Evolutionary conservation across 352 stramenopile genomes (phyloP).

Genomic region (Plasmopara viticola): DNA sequence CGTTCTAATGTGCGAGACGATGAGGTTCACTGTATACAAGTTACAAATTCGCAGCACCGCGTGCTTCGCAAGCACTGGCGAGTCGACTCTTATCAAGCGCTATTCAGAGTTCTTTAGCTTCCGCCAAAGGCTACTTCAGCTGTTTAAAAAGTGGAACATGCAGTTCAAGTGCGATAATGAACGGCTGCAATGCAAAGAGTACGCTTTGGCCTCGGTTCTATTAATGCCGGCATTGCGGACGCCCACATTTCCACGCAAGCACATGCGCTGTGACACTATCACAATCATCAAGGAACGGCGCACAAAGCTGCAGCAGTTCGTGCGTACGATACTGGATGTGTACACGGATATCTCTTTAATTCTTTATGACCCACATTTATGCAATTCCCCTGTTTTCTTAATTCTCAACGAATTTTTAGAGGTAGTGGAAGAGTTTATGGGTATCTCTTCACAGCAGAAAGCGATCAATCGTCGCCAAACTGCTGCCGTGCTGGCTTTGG

Average conservation of each 20-base stretch:
- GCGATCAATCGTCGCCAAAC: constrained; percentile 42
- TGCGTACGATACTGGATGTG: constrained; percentile 43
- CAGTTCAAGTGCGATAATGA: constrained; percentile 21
- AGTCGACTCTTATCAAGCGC: constrained; percentile 52
- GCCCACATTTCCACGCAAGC: constrained; percentile 46
- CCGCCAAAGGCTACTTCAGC: constrained; percentile 37
- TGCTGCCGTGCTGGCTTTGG: constrained; percentile 41
- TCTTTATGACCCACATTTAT: constrained; percentile 26
- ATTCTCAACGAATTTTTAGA: constrained; percentile 30
- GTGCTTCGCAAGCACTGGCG: constrained; percentile 18
- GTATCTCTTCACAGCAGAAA: constrained; percentile 44
- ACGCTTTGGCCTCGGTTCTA: constrained; percentile 33
- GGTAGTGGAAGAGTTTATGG: constrained; percentile 42
- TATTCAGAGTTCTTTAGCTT: constrained; percentile 67
- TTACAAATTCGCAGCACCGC: constrained; percentile 45
- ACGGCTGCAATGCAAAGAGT: constrained; percentile 33
- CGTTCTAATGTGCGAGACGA: constrained; percentile 27
- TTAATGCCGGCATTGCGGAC: constrained; percentile 38
- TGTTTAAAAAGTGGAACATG: constrained; percentile 41
- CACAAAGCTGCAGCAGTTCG: constrained; percentile 41
- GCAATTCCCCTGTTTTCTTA: constrained; percentile 12
- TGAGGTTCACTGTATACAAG: constrained; percentile 62
- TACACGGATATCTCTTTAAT: constrained; percentile 63
- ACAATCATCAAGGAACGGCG: constrained; percentile 47
- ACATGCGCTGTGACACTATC: constrained; percentile 51